Evolutionary conservation across 148 eudicot species (phyloP).

Genomic region (Arbutus unedo): DNA sequence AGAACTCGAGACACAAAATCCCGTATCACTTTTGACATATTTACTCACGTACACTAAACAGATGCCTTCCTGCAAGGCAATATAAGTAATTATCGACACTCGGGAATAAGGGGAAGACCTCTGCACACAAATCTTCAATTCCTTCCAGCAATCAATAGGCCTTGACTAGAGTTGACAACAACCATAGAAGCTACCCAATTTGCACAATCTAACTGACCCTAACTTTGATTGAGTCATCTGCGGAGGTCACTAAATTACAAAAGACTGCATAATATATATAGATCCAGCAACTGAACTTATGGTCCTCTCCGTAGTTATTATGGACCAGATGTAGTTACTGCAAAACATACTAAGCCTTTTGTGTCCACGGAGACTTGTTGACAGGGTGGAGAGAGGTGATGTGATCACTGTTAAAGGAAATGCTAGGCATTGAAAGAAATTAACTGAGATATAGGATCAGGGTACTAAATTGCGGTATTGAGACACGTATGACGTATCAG

Average conservation of each 20-base stretch:
- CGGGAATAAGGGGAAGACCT: background rate
- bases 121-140: slow-evolving; percentile 6
- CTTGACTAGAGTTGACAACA: background rate
- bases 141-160: background rate
- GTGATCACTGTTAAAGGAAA: background rate
- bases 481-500: background rate
- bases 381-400: too few species aligned
- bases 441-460: background rate
- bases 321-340: too few species aligned
- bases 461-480: background rate
- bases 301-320: background rate
- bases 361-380: too few species aligned
- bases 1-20: background rate
- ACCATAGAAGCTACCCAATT: slow-evolving; percentile 1
- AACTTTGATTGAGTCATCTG: background rate
- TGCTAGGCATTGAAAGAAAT: background rate
- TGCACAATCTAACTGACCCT: background rate
- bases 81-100: background rate
- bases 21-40: background rate
- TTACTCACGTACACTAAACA: background rate
- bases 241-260: background rate
- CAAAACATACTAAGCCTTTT: too few species aligned
- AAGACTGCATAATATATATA: background rate
- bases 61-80: background rate
- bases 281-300: background rate